phyloP scores from a whole-genome alignment of 1,139 yeast species.

The Schwanniomyces etchellsii region DNA sequence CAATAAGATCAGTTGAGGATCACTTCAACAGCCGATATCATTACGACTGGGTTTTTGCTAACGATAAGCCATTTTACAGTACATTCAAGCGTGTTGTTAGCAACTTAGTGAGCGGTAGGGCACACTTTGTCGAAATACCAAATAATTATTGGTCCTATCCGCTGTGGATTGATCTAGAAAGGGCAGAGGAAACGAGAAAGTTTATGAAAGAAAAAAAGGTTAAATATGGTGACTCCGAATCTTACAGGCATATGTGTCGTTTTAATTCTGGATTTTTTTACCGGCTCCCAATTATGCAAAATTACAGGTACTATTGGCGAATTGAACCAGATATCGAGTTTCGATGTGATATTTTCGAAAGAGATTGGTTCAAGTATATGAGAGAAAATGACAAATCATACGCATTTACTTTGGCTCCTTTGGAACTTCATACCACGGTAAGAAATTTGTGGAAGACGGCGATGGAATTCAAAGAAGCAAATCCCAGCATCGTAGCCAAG shows the following conservation, averaged over 20 bases:
- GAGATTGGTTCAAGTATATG: slow-evolving; percentile 16
- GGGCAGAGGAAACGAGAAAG: slow-evolving; percentile 12
- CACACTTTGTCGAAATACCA: slow-evolving; percentile 44
- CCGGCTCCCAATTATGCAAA: slow-evolving; percentile 10
- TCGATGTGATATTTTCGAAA: slow-evolving; percentile 14
- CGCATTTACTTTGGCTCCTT: slow-evolving; percentile 14
- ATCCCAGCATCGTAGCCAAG: slow-evolving; percentile 8
- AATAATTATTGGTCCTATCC: slow-evolving; percentile 41
- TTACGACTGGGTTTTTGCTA: slow-evolving; percentile 76
- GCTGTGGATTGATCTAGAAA: slow-evolving; percentile 18
- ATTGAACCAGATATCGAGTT: slow-evolving; percentile 10
- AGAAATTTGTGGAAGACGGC: slow-evolving; percentile 16
- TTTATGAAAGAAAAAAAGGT: slow-evolving; percentile 19
- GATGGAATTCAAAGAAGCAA: slow-evolving; percentile 14
- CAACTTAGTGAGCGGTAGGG: slow-evolving; percentile 40
- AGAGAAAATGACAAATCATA: slow-evolving; percentile 10
- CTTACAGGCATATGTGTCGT: slow-evolving; percentile 31
- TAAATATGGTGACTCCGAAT: slow-evolving; percentile 35
- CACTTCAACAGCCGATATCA: slow-evolving; percentile 58
- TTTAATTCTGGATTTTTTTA: slow-evolving; percentile 26
- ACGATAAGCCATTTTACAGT: slow-evolving; percentile 51
- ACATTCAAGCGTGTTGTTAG: slow-evolving; percentile 39
- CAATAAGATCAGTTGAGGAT: slow-evolving; percentile 59
- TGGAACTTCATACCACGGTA: slow-evolving; percentile 17
- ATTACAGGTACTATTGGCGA: slow-evolving; percentile 16